Base-by-base conservation (phyloP, 768 basidiomycete genomes). In the Boletus pseudo-olivaceus region DNA sequence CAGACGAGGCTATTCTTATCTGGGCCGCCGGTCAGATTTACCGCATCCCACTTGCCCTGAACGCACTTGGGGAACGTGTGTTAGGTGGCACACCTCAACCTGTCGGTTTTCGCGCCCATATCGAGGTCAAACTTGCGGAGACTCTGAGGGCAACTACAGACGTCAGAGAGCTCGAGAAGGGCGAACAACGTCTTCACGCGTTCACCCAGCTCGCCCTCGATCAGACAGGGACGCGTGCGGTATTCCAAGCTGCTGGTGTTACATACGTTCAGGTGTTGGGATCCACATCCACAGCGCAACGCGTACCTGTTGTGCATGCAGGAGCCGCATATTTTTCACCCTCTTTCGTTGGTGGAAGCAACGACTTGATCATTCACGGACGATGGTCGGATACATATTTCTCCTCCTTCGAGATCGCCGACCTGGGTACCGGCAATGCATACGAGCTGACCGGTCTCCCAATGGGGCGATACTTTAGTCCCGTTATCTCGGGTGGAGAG, bases 21-120 rank as follows among this genome's bases (percentile, higher is more conserved):
- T 89, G 87, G 87, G 84, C 87, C 5, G 80, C 84, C 2, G 87
- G 87, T 3, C 80, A 86, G 53, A 87, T 89, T 26, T 81, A 82
- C 64, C 75, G 72, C 14, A 75, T 89, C 11, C 86, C 87, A 15
- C 70, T 88, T 17, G 12, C 51, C 37, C 23, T 43, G 34, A 66
- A 67, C 23, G 42, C 45, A 30, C 49, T 64, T 15, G 83, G 84
- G 20, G 88, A 89, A 61, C 79, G 74, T 45, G 62, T 82, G 10
- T 46, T 46, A 23, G 60, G 55, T 15, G 73, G 74, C 1, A 39
- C 67, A 32, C 82, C 85, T 5, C 69, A 59, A 32, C 75, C 77
- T 26, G 78, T 88, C 39, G 76, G 70, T 5, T 88, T 88, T 73
- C 76, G 60, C 1, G 88, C 85, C 0, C 81, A 79, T 49, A 80